A percentile compares a stretch with the other conserved stretches of the same genome.
Conservation (phyloP, 176 grass and related monocot species). For the Eragrostis curvula region DNA sequence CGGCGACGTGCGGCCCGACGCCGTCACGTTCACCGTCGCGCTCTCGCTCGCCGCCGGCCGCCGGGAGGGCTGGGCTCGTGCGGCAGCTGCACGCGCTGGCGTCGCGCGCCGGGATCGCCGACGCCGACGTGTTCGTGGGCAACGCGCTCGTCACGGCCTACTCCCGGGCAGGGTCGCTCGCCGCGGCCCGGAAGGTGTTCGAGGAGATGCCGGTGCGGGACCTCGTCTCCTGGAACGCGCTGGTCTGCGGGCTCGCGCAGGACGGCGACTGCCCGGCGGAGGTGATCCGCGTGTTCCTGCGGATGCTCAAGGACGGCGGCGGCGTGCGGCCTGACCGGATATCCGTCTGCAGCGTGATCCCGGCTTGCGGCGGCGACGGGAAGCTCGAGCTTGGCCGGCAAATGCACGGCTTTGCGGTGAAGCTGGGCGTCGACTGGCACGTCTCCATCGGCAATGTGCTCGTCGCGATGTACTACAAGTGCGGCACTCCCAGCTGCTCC, state of each 20-base stretch:
- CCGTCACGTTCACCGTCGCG: slow-evolving; percentile 63
- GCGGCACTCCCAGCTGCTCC: slow-evolving; percentile 35
- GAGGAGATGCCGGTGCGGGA: slow-evolving; percentile 68
- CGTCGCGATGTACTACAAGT: slow-evolving; percentile 86
- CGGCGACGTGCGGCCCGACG: slow-evolving; percentile 57
- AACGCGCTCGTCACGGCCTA: slow-evolving; percentile 84
- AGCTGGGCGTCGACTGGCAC: slow-evolving; percentile 58
- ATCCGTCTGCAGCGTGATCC: slow-evolving; percentile 71
- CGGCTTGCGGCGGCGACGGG: slow-evolving; percentile 46
- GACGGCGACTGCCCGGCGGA: slow-evolving; percentile 52
- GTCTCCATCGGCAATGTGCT: slow-evolving; percentile 74
- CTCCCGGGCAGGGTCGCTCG: slow-evolving; percentile 40
- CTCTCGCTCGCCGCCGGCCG: slow-evolving; percentile 58
- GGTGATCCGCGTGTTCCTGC: slow-evolving; percentile 57
- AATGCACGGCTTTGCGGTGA: slow-evolving; percentile 67
- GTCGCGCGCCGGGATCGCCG: slow-evolving; percentile 53
- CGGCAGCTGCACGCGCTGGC: slow-evolving; percentile 70
- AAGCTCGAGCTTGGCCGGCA: slow-evolving; percentile 58
- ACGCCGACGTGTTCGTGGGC: slow-evolving; percentile 58
- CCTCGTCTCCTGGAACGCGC: slow-evolving; percentile 81
- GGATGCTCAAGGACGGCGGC: slow-evolving; percentile 61
- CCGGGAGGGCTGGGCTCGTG: slow-evolving; percentile 25
- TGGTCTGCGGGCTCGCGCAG: slow-evolving; percentile 69
- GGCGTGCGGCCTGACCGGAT: slow-evolving; percentile 61
- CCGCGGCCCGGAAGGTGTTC: slow-evolving; percentile 58